Base-by-base conservation (phyloP, 2,329 filamentous ascomycete species). In the Penicillium griseofulvum region DNA sequence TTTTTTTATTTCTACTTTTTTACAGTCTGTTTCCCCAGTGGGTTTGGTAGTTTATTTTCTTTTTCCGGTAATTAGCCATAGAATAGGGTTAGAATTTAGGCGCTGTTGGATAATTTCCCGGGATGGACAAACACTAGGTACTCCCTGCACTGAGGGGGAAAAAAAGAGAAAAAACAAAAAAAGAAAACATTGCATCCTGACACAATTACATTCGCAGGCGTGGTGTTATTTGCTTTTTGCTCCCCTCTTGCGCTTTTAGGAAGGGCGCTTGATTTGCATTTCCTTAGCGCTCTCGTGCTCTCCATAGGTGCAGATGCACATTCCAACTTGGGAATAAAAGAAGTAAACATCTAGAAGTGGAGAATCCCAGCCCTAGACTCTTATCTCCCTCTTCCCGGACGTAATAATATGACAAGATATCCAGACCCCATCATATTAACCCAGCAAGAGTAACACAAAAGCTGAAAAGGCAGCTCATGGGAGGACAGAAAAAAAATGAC, bases 171-270 rank as follows among this genome's bases (percentile, higher is more conserved):
- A 34, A 49, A 51, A 45, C 19, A 41, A 24, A 28, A 56, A 43
- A 38, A 57, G 28, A 19, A 33, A 48, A 50, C 24, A 33, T 44
- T 49, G 39, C 34, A 26, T 52, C 22, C 49, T 58, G 49, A 54
- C 45, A 55, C 34, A 39, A 49, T 42, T 36, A 12, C 17, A 42
- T 41, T 46, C 46, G 41, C 39, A 34, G 29, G 11, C 11, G 8
- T 31, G 11, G 19, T 29, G 8, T 7, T 36, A 17, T 47, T 50
- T 50, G 28, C 37, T 26, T 42, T 42, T 43, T 34, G 4, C 28
- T 11, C 11, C 12, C n/a, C 26, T 41, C 37, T 19, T 43, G 5
- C 48, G 28, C 29, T 31, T 52, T 39, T 33, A 38, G 17, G 17
- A 17, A 41, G 31, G 16, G 45, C 37, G 44, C 24, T 42, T 54